phyloP scores from a whole-genome alignment of 2,329 filamentous ascomycete species.

The Diaporthe humulicola region DNA sequence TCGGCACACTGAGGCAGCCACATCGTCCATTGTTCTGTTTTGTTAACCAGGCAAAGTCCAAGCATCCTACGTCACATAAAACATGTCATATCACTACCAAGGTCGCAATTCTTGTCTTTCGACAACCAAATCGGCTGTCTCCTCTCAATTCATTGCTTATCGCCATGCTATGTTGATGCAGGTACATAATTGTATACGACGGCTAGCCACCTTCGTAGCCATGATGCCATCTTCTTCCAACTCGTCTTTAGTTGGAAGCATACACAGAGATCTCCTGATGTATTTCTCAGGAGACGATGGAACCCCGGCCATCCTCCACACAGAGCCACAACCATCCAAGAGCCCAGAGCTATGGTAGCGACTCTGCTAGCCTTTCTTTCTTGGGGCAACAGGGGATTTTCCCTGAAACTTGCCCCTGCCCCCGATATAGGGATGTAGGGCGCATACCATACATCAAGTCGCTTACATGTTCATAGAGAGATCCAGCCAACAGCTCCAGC shows the following conservation, averaged over 20 bases:
- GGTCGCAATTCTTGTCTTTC: not conserved
- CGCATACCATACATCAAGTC: not conserved
- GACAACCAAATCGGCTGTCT: constrained; percentile 26
- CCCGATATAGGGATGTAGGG: not conserved
- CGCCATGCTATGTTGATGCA: constrained; percentile 31
- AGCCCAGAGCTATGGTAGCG: not conserved
- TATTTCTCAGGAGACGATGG: constrained; percentile 13
- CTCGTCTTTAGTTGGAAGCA: not conserved
- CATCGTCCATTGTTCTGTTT: not conserved
- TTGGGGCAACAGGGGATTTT: not conserved
- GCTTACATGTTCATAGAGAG: constrained; percentile 12
- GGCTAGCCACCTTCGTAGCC: constrained; percentile 2
- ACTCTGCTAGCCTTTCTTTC: not conserved
- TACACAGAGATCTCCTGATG: not conserved
- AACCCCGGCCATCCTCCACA: not conserved
- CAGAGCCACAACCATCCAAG: not conserved
- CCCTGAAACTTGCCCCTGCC: not conserved
- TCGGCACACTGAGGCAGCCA: not conserved
- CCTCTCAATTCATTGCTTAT: constrained; percentile 23
- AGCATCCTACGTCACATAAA: not conserved
- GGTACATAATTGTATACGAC: constrained; percentile 26
- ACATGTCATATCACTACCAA: constrained; percentile 4
- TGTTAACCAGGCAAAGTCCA: too few relatives aligned
- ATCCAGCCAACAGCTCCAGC: not conserved
- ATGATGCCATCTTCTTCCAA: not conserved